Evolutionary conservation across 495 filamentous ascomycete species (phyloP).

Genomic region (Cryomyces minteri): DNA sequence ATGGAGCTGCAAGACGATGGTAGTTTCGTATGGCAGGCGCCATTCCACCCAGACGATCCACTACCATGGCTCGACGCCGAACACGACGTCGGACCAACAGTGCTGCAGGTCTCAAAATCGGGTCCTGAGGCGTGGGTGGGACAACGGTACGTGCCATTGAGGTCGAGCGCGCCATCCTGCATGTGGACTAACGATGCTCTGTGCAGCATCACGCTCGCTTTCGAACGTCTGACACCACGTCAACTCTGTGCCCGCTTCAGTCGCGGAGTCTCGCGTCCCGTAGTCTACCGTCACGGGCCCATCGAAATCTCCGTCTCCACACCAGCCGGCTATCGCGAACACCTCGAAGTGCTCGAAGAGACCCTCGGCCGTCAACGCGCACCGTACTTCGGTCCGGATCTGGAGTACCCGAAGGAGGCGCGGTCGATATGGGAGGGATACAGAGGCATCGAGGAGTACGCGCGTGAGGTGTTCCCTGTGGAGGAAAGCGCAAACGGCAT

Average conservation of each 20-base stretch:
- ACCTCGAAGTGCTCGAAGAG: conserved; percentile 52
- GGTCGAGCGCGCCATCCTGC: neutral
- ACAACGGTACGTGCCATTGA: conserved; percentile 38
- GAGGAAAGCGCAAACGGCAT: conserved; percentile 88
- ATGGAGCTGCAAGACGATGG: conserved; percentile 73
- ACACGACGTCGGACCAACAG: conserved; percentile 87
- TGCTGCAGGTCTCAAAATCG: conserved; percentile 92
- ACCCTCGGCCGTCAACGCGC: conserved; percentile 43
- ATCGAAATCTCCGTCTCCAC: conserved; percentile 77
- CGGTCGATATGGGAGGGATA: conserved; percentile 78
- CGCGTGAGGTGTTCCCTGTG: conserved; percentile 80
- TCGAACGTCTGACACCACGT: conserved; percentile 68
- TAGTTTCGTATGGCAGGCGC: conserved; percentile 84
- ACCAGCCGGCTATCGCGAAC: conserved; percentile 75
- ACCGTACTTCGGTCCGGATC: conserved; percentile 50
- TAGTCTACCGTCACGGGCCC: conserved; percentile 55
- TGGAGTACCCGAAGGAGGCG: conserved; percentile 50
- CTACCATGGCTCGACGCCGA: conserved; percentile 97
- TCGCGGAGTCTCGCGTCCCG: conserved; percentile 55
- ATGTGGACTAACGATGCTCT: neutral
- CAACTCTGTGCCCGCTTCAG: conserved; percentile 70
- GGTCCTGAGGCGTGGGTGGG: conserved; percentile 70
- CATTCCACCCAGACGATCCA: conserved; percentile 73
- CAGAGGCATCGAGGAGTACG: conserved; percentile 87
- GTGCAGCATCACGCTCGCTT: conserved; percentile 70